A percentile compares a stretch with the other conserved stretches of the same genome.
phyloP scores from a whole-genome alignment of 306 rosid genomes.

The Acacia crassicarpa region DNA sequence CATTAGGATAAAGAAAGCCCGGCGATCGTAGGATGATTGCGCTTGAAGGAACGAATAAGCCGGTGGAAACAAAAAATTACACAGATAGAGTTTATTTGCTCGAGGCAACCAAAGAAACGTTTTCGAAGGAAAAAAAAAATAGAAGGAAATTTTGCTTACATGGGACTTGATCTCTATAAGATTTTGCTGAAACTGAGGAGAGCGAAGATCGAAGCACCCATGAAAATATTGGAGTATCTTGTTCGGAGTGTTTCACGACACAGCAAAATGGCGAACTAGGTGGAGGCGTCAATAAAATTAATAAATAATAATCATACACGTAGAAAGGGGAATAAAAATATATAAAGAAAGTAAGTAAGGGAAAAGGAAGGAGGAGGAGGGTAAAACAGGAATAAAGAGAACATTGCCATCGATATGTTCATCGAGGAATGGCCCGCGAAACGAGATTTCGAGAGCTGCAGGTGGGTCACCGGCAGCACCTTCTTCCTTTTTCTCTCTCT shows the following conservation, averaged over 20 bases:
- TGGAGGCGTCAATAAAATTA: constrained; percentile 12
- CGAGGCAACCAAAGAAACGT: neutral
- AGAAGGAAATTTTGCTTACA: constrained; percentile 52
- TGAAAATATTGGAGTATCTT: constrained; percentile 42
- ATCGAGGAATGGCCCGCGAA: constrained; percentile 55
- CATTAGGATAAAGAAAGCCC: constrained; percentile 16
- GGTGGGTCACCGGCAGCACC: constrained; percentile 21
- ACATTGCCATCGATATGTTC: constrained; percentile 15
- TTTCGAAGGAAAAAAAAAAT: neutral
- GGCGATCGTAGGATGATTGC: constrained; percentile 27
- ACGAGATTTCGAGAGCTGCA: constrained; percentile 49
- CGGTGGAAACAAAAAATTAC: constrained; percentile 2
- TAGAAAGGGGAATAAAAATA: neutral
- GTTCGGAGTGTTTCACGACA: constrained; percentile 30
- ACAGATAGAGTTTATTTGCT: neutral
- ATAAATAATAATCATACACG: constrained; percentile 16
- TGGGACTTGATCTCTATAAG: constrained; percentile 45
- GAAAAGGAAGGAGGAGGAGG: constrained; percentile 12
- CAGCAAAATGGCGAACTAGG: constrained; percentile 11
- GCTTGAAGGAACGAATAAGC: constrained; percentile 32
- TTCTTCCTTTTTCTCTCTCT: neutral
- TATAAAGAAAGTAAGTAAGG: neutral
- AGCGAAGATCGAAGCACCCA: constrained; percentile 62
- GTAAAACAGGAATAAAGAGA: constrained; percentile 46
- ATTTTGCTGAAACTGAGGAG: constrained; percentile 40